Evolutionary conservation across 148 eudicot genomes (phyloP).

Genomic region (Oxyria digyna): DNA sequence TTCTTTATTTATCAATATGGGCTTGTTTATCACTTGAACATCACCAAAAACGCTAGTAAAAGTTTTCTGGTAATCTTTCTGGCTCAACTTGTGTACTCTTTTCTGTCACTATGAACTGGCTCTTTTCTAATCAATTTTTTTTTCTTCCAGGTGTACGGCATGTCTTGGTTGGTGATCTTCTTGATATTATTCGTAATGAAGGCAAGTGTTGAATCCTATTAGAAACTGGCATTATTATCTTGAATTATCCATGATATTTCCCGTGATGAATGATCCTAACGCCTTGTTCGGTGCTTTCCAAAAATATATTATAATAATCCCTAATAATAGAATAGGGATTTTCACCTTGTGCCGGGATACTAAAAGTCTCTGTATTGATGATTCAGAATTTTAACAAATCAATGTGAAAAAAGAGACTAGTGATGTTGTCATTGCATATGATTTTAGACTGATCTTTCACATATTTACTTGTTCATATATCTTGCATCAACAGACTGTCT

Average conservation of each 20-base stretch:
- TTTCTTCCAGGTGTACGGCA: slow-evolving; percentile 71
- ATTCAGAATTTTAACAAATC: too few relatives aligned
- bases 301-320: too few relatives aligned
- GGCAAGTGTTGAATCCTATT: slow-evolving; percentile 27
- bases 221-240: not conserved
- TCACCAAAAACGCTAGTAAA: not conserved
- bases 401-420: too few relatives aligned
- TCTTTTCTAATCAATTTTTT: not conserved
- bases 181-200: slow-evolving; percentile 70
- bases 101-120: not conserved
- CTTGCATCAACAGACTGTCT: slow-evolving; percentile 18
- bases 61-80: not conserved
- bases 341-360: too few relatives aligned
- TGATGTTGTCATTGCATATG: not conserved
- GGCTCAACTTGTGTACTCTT: not conserved
- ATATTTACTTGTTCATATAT: not conserved
- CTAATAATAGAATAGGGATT: too few relatives aligned
- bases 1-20: slow-evolving; percentile 13
- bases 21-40: slow-evolving; percentile 10
- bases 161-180: slow-evolving; percentile 88
- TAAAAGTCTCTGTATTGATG: too few relatives aligned
- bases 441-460: not conserved
- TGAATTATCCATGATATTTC: too few relatives aligned
- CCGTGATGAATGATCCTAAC: too few relatives aligned
- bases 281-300: too few relatives aligned